Evolutionary conservation across 768 basidiomycete genomes (phyloP).

Genomic region (Clitopilus hobsonii): DNA sequence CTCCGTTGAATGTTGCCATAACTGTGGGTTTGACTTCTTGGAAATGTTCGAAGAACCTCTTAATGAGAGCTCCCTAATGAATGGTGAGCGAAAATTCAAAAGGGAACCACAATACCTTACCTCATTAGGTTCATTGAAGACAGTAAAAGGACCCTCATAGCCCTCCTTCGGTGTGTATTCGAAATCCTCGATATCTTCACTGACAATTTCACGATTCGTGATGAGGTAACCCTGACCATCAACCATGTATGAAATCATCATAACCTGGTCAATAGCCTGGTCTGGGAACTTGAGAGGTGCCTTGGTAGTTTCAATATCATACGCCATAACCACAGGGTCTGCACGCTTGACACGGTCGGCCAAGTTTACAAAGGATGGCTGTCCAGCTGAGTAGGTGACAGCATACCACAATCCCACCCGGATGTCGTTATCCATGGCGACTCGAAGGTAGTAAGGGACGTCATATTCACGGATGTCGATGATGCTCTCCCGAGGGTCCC

Average conservation of each 20-base stretch:
- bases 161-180: conserved; percentile 99
- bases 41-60: conserved; percentile 89
- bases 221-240: conserved; percentile 98
- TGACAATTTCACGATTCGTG: conserved; percentile 95
- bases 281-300: conserved; percentile 99
- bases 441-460: conserved; percentile 94
- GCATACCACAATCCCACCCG: conserved; percentile 98
- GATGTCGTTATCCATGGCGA: conserved; percentile 98
- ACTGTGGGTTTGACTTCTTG: conserved; percentile 93
- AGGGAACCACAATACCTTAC: too few relatives aligned
- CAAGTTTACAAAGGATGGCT: conserved; percentile 67
- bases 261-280: conserved; percentile 92
- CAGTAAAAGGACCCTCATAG: conserved; percentile 92
- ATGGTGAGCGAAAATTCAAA: too few relatives aligned
- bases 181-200: conserved; percentile 97
- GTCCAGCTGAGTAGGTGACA: conserved; percentile 77
- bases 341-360: conserved; percentile 93
- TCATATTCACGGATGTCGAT: conserved; percentile 96
- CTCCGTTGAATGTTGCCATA: conserved; percentile 98
- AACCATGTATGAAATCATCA: conserved; percentile 99
- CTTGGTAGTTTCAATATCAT: conserved; percentile 98
- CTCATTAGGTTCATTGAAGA: conserved; percentile 94
- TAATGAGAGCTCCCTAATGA: conserved; percentile 69
- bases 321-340: conserved; percentile 98
- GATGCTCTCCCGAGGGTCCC: conserved; percentile 87